A percentile compares a stretch with the other conserved stretches of the same genome.
Evolutionary conservation across 1,284 basidiomycete species (phyloP).

Genomic region (Lentinus polychrous): DNA sequence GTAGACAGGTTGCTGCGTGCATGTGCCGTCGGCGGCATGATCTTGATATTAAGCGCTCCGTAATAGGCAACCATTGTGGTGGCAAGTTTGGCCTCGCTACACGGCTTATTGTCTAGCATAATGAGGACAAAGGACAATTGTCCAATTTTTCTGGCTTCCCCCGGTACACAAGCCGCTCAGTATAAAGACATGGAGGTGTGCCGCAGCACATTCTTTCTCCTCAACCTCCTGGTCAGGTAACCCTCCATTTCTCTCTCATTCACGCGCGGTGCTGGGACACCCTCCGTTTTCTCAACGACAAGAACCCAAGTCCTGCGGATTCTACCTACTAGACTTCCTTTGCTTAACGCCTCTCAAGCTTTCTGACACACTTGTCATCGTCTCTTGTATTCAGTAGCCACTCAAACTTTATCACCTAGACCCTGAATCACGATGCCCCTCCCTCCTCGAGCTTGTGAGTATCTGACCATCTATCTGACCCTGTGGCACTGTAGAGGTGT

Average conservation of each 20-base stretch:
- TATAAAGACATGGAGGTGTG: background rate
- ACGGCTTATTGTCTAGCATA: constrained; percentile 3
- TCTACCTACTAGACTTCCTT: background rate
- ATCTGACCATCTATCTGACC: background rate
- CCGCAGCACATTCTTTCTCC: background rate
- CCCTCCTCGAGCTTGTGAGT: constrained; percentile 33
- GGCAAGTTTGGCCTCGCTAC: background rate
- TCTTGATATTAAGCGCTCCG: background rate
- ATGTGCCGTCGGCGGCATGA: too few species aligned
- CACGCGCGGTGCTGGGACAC: constrained; percentile 20
- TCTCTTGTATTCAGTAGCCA: background rate
- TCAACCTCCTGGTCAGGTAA: constrained; percentile 5
- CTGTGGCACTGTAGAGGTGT: too few species aligned
- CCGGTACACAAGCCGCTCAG: background rate
- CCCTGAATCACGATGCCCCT: constrained; percentile 23
- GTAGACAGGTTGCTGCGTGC: too few species aligned
- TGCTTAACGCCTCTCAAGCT: constrained; percentile 4
- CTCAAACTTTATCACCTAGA: background rate
- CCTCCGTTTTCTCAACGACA: constrained; percentile 1
- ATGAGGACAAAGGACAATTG: constrained; percentile 5
- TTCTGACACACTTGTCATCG: background rate
- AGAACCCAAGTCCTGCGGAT: background rate
- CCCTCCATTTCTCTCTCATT: constrained; percentile 1
- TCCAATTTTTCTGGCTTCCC: background rate
- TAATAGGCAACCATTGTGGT: constrained; percentile 3